Base-by-base conservation (phyloP, 352 stramenopile genomes). In the Phytophthora litchii region DNA sequence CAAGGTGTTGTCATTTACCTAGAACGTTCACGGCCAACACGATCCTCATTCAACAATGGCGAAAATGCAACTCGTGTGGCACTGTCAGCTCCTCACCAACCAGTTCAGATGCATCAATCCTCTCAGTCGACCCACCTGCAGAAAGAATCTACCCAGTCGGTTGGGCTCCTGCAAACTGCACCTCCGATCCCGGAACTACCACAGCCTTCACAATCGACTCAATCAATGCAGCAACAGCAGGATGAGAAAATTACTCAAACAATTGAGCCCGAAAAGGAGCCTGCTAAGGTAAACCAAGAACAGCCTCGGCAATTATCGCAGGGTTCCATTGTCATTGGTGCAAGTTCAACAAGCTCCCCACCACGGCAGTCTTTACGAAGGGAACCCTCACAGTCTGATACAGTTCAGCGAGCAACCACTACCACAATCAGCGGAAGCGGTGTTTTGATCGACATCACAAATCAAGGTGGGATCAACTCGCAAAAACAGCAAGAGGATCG, bases 401-500 rank as follows among this genome's bases (percentile, higher is more conserved):
- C 35, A 21, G 21, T 47, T 19, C 37, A 54, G 36, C 41, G 43
- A 64, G 31, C 41, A 25, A 34, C 25, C 17, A 44, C 14, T 52
- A 21, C n/a, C 10, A 31, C 42, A 34, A 34, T 1, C 29, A 34
- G 29, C 16, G 56, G 46, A 17, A 53, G 25, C 58, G 45, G 72
- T 8, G 75, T 76, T 3, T 47, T 91, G 17, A 58, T 66, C 0
- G 81, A 91, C 43, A 91, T 91, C 36, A 91, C 81, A n/a, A 91
- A 91, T 54, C 68, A 83, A 21, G 8, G 65, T n/a, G 48, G 27
- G 17, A 14, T 21, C 12, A 67, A 46, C 21, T 47, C 37, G 3
- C 59, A 57, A 32, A 46, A 51, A 47, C 59, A 60, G n/a, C 64
- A 67, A 36, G 50, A 70, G 34, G 60, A 63, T 29, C 14, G 36